These are phyloP conservation scores for Selaginella tamariscina DNA, from an alignment of 75 land plant genomes.

Conservation along the genomic window DNA sequence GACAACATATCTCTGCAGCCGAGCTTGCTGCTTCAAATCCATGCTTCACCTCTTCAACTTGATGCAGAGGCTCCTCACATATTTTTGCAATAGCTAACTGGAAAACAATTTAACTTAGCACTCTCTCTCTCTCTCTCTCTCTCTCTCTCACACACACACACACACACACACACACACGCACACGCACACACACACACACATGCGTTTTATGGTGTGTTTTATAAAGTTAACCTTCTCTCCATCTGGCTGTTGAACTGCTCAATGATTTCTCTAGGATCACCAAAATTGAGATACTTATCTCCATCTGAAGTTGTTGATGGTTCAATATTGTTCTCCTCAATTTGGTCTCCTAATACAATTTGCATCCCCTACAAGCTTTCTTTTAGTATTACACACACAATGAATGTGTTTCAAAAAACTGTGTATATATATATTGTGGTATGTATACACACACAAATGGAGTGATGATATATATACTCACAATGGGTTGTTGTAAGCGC, in stretches of 20 bases:
- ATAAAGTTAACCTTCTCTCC: constrained; percentile 26
- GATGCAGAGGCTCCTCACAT: neutral
- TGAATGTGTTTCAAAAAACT: neutral
- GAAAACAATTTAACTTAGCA: neutral
- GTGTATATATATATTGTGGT: neutral
- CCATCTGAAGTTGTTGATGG: constrained; percentile 11
- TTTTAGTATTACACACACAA: neutral
- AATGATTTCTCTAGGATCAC: constrained; percentile 18
- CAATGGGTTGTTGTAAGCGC: constrained; percentile 8
- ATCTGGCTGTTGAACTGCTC: constrained; percentile 34
- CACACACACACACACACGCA: too few relatives aligned
- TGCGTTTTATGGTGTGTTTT: neutral
- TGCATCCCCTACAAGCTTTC: constrained; percentile 19
- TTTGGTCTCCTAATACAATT: constrained; percentile 11
- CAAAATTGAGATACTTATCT: neutral
- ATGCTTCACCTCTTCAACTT: too few relatives aligned
- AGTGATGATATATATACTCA: constrained; percentile 10
- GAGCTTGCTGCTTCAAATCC: too few relatives aligned
- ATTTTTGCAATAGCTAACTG: neutral
- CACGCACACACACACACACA: too few relatives aligned
- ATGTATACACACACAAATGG: constrained; percentile 13
- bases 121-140: too few relatives aligned
- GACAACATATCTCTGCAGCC: too few relatives aligned
- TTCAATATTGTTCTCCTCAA: constrained; percentile 13
- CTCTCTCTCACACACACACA: too few relatives aligned